These are phyloP conservation scores for Micractinium sp. DNA, from an alignment of 139 green algal genomes.

Conservation along the genomic window DNA sequence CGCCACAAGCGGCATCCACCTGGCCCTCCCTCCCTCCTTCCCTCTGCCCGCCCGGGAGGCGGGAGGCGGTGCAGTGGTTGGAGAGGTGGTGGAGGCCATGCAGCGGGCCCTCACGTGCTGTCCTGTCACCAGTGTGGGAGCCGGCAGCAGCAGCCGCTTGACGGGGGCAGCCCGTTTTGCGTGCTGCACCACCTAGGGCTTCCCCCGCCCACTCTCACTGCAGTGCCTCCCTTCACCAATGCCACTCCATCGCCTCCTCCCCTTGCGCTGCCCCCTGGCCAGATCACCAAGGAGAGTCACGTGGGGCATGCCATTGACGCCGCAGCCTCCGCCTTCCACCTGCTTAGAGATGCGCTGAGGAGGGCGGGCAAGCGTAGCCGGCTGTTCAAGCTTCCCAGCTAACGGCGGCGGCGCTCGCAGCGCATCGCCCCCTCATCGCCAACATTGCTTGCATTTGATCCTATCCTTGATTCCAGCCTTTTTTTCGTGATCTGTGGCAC, in stretches of 20 bases:
- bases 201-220: neutral
- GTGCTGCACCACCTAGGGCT: neutral
- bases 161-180: neutral
- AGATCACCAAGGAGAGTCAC: neutral
- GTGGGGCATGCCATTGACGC: neutral
- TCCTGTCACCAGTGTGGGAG: neutral
- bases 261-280: neutral
- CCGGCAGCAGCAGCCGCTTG: neutral
- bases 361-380: neutral
- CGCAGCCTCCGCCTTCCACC: neutral
- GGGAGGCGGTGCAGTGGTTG: no score
- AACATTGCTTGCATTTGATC: no score
- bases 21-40: no score
- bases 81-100: no score
- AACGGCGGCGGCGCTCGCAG: no score
- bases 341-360: neutral
- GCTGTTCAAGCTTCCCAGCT: neutral
- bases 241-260: neutral
- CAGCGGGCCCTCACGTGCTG: no score
- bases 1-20: no score
- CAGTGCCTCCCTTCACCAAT: neutral
- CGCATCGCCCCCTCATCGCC: no score
- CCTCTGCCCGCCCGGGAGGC: no score
- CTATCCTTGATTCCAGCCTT: no score
- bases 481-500: no score